phyloP scores from a whole-genome alignment of 139 green algal genomes.

The Chlamydomonas applanata region DNA sequence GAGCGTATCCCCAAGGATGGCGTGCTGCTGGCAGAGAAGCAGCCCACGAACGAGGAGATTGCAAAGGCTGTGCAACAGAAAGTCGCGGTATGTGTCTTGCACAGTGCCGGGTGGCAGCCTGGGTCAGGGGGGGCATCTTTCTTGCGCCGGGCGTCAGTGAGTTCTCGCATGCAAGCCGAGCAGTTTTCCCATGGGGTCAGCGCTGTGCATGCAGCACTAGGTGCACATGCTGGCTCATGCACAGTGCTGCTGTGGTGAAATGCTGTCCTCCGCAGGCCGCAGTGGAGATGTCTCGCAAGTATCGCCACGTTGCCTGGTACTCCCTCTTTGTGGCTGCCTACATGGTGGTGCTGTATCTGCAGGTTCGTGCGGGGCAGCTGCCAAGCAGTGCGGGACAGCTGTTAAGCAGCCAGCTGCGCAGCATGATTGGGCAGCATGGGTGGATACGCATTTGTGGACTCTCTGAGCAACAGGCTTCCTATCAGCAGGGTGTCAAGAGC shows the following conservation, averaged over 20 bases:
- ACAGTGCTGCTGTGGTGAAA: no score
- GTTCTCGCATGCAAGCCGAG: no score
- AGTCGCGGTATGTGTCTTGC: constrained; percentile 40
- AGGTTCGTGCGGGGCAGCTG: no score
- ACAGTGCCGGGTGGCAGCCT: no score
- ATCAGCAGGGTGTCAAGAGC: no score
- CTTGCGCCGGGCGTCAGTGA: no score
- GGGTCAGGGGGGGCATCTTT: no score
- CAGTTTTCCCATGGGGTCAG: background rate
- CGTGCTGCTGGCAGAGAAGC: constrained; percentile 20
- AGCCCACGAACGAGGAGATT: constrained; percentile 59
- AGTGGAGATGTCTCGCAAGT: constrained; percentile 63
- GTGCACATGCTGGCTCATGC: background rate
- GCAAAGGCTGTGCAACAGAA: constrained; percentile 63
- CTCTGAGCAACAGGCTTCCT: no score
- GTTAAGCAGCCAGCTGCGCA: no score
- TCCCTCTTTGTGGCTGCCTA: constrained; percentile 68
- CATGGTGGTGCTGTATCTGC: constrained; percentile 69
- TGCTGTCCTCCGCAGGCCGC: constrained; percentile 52
- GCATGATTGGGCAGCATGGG: no score
- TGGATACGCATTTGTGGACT: no score
- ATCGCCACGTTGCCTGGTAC: constrained; percentile 65
- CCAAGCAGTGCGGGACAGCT: no score
- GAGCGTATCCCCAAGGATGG: constrained; percentile 28
- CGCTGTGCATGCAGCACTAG: background rate